Base-by-base conservation (phyloP, 306 rosid genomes). In the Vachellia collinsii region DNA sequence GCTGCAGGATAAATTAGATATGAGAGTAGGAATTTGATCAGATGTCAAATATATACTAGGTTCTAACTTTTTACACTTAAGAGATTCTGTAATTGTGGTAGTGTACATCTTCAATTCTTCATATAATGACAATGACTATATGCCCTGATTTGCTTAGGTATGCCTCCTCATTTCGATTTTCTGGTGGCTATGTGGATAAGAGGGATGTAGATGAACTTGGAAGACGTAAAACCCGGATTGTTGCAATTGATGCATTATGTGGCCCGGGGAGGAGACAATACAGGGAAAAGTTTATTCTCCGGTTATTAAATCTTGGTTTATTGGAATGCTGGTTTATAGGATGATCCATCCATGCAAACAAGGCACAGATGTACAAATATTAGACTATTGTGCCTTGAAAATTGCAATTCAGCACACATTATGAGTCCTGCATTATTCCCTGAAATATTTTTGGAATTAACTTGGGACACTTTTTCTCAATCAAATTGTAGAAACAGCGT, bases 211-310 rank as follows among this genome's bases (percentile, higher is more conserved):
- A 93, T 75, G 72, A 79, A 70, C 74, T 84, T 80, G 92, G 94
- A 82, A 91, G 99, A 83, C 92, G 84, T 77, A 94, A 89, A 84
- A 90, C 97, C 80, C 85, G 84, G 80, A 90, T 94, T 71, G 75
- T 88, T 83, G 99, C 99, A 75, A 90, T 93, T 48, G 97, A 94
- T 85, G 99, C 99, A 11, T 87, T 91, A 85, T 90, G 91, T 88
- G 77, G 86, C 81, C 97, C 97, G 20, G 88, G 88, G 81, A 91
- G 58, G 89, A 89, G 91, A 80, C 99, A 94, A 61, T 94, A 89
- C 76, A 85, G 81, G 82, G 87, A 42, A 82, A 84, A 90, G 20
- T 79, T 79, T 74, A 88, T 94, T 63, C 89, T 93, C 80, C 88
- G 99, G 99, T 94, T 85, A 73, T 90, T 86, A 76, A 81, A 76